Evolutionary conservation across 495 filamentous ascomycete species (phyloP), one percentile per base, ranked within the genome.

Genomic region (Xylaria flabelliformis): DNA sequence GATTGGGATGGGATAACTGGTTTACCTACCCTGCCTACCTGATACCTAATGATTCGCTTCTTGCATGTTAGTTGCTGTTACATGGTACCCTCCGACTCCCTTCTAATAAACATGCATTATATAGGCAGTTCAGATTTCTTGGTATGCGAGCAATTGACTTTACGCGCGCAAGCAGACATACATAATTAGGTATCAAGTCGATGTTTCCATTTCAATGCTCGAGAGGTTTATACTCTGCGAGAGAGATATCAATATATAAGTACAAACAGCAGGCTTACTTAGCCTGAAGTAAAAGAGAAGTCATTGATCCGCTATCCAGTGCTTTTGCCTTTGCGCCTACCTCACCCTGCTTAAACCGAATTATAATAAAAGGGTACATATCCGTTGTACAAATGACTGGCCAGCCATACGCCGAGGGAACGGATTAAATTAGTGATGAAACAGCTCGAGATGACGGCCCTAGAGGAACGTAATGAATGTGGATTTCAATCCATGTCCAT

Each of bases 401-500:
- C 41, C 36, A 21, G 13, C 12, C 21, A 21, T 56, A 59, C 51
- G 24, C 66, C 26, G 42, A 34, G 17, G 1, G 44, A 7, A 46
- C 44, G n/a, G 15, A 56, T 32, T 24, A 9, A 55, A 26, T 42
- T 3, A 15, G 44, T 15, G 17, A 59, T 59, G 24, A 15, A 17
- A 51, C 10, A 19, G 26, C 13, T 36, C 32, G 2, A 8, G 44
- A 17, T 19, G 44, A 36, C 4, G 29, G 13, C 26, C 51, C 9
- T n/a, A 17, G 21, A 19, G 1, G 8, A 5, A 46, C 9, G 24
- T 34, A 24, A 8, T 39, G n/a, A 0, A 10, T 19, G 46, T 34
- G n/a, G 17, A 4, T 8, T 29, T 84, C 76, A 92, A 64, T 89
- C 91, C 46, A 92, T 83, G 65, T 93, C 91, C 91, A 93, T 93